phyloP scores from a whole-genome alignment of 1,139 yeast genomes.

The Scheffersomyces cryptocercus region DNA sequence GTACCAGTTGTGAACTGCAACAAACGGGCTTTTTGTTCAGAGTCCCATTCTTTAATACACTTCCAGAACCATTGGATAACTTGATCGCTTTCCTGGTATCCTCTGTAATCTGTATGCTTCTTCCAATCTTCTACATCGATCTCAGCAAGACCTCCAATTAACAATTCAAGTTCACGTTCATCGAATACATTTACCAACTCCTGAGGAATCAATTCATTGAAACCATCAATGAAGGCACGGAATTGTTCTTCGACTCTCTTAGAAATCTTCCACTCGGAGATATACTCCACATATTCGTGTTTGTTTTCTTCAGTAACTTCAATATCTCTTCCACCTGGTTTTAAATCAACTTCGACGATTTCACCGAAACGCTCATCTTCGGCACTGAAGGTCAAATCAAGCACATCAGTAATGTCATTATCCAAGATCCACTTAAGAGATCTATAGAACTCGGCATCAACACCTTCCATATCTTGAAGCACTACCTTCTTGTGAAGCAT shows the following conservation, averaged over 20 bases:
- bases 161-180: constrained; percentile 92
- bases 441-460: constrained; percentile 93
- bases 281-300: constrained; percentile 90
- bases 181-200: constrained; percentile 95
- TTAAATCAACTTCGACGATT: constrained; percentile 84
- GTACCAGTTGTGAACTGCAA: constrained; percentile 98
- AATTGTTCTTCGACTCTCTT: constrained; percentile 95
- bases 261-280: constrained; percentile 94
- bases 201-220: constrained; percentile 95
- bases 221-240: constrained; percentile 94
- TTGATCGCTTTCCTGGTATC: constrained; percentile 94
- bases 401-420: constrained; percentile 79
- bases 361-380: constrained; percentile 98
- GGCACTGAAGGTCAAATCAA: constrained; percentile 88
- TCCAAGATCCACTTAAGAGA: constrained; percentile 95
- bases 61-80: constrained; percentile 99
- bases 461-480: constrained; percentile 97
- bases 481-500: constrained; percentile 94
- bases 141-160: constrained; percentile 97
- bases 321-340: constrained; percentile 81
- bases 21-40: constrained; percentile 93
- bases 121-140: constrained; percentile 99
- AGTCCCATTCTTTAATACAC: constrained; percentile 90
- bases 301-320: constrained; percentile 94
- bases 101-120: constrained; percentile 97